Percentiles rank a stretch among this genome's conserved stretches.
Conservation (phyloP, 2,329 filamentous ascomycete species). For the Fusarium cicatricum region DNA sequence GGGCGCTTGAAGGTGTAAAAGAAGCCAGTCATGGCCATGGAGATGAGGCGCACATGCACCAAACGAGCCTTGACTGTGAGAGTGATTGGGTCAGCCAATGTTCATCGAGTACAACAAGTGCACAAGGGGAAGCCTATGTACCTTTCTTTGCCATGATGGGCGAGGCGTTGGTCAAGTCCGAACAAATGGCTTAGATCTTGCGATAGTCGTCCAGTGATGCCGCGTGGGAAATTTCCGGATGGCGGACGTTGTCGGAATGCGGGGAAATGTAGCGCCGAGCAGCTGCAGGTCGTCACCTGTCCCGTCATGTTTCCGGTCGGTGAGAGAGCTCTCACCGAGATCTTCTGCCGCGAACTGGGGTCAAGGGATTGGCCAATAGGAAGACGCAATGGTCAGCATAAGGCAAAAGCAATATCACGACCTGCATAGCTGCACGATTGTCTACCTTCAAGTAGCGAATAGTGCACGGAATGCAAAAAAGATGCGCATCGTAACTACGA, state of each 20-base stretch:
- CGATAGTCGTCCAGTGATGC: slow-evolving; percentile 17
- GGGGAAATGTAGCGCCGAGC: slow-evolving; percentile 36
- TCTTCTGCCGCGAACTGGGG: not conserved
- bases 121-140: slow-evolving; percentile 4
- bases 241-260: slow-evolving; percentile 16
- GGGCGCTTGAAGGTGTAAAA: slow-evolving; percentile 92
- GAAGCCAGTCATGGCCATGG: slow-evolving; percentile 99
- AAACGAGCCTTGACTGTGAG: slow-evolving; percentile 84
- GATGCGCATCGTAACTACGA: slow-evolving; percentile 11
- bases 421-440: slow-evolving; percentile 4
- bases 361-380: slow-evolving; percentile 29
- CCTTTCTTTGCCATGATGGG: slow-evolving; percentile 42
- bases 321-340: slow-evolving; percentile 11
- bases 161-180: slow-evolving; percentile 14
- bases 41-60: slow-evolving; percentile 91
- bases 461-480: not conserved
- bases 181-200: slow-evolving; percentile 25
- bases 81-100: slow-evolving; percentile 16
- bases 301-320: not conserved
- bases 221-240: slow-evolving; percentile 39
- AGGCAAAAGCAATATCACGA: slow-evolving; percentile 15
- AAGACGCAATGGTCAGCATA: slow-evolving; percentile 13
- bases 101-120: not conserved
- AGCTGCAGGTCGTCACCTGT: not conserved
- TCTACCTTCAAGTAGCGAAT: too few species aligned